phyloP scores from a whole-genome alignment of 2,329 filamentous ascomycete genomes.

The Pseudofabraea citricarpa region DNA sequence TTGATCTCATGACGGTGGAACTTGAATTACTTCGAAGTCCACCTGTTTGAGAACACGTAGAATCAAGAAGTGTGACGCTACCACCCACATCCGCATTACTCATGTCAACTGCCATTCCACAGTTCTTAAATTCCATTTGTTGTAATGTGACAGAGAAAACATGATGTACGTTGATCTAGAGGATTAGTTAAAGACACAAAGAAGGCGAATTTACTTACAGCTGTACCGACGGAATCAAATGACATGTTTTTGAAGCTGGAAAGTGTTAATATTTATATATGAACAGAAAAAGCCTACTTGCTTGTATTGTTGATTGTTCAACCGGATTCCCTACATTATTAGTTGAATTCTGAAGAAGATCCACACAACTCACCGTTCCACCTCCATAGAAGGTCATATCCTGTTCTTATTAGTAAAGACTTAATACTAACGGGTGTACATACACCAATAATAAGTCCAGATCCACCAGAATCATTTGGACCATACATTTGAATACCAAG shows the following conservation, averaged over 20 bases:
- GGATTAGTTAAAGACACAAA: neutral
- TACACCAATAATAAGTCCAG: neutral
- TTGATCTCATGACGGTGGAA: conserved; percentile 3
- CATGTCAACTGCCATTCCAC: conserved; percentile 19
- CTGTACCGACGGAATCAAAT: neutral
- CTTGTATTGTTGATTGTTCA: conserved; percentile 1
- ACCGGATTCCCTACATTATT: neutral
- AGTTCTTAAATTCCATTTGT: conserved; percentile 19
- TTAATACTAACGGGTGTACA: no score
- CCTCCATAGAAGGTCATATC: conserved; percentile 1
- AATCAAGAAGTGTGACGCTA: conserved; percentile 2
- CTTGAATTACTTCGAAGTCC: conserved; percentile 1
- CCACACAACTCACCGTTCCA: neutral
- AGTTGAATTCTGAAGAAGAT: neutral
- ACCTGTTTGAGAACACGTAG: neutral
- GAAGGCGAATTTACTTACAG: neutral
- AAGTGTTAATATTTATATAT: neutral
- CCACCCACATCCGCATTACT: neutral
- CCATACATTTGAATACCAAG: conserved; percentile 1
- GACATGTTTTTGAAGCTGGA: conserved; percentile 1
- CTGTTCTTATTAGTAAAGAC: no score
- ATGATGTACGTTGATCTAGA: neutral
- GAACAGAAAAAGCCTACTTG: neutral
- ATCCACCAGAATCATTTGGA: neutral
- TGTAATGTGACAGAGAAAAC: conserved; percentile 3